A percentile compares a stretch with the other conserved stretches of the same genome.
phyloP scores from a whole-genome alignment of 306 rosid genomes.

The Corylus americana region DNA sequence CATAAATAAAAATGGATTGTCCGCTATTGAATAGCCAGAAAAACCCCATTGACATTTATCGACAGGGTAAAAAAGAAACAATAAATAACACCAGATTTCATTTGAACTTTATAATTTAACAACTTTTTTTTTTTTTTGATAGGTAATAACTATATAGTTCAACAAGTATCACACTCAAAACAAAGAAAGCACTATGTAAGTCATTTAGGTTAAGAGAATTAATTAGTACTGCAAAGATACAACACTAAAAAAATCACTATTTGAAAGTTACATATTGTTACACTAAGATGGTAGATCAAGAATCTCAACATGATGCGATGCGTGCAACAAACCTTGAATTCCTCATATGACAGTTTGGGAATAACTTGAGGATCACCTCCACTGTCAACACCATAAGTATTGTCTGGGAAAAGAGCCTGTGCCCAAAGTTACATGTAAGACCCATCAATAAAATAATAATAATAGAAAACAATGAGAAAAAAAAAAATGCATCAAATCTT shows the following conservation, averaged over 20 bases:
- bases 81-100: neutral
- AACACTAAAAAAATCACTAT: neutral
- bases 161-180: neutral
- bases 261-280: neutral
- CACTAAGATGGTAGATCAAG: neutral
- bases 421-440: slow-evolving; percentile 23
- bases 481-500: slow-evolving; percentile 7
- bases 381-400: slow-evolving; percentile 91
- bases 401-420: slow-evolving; percentile 97
- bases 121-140: neutral
- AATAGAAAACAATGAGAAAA: slow-evolving; percentile 13
- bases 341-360: slow-evolving; percentile 84
- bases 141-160: neutral
- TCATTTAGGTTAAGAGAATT: neutral
- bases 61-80: neutral
- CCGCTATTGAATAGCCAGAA: neutral
- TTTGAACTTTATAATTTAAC: neutral
- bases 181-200: neutral
- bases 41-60: neutral
- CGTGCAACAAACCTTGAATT: slow-evolving; percentile 72
- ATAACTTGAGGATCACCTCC: slow-evolving; percentile 96
- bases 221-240: neutral
- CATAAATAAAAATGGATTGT: neutral
- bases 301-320: neutral
- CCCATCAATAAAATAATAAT: slow-evolving; percentile 3